Base-by-base conservation (phyloP, 345 rosid species). In the Dovyalis caffra region DNA sequence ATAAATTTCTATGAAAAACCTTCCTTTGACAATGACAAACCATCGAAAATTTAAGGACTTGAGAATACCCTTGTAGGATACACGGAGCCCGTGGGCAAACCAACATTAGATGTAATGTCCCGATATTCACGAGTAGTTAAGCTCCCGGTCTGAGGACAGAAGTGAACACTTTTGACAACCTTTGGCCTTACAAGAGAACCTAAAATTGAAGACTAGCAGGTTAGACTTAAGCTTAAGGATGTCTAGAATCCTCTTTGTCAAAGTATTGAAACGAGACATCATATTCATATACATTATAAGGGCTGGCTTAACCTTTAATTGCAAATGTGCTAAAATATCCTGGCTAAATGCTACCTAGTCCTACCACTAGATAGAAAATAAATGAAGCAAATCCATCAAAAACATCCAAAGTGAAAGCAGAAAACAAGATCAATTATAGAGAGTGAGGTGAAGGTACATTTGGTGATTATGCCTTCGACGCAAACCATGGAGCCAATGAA, bases 131-230 rank as follows among this genome's bases (percentile, higher is more conserved):
- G 92, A 45, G 84, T 78, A 16, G 91, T 91, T 76, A 93, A 89
- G 70, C 76, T 84, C 33, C 90, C 90, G 25, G 97, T 89, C 60
- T 87, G 60, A 74, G 97, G 98, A 77, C 99, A 95, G 83, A 87
- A 95, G 79, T 93, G 99, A 61, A 93, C 98, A 29, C 99, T 95
- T 85, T 87, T 95, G 58, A 95, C 97, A 78, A 95, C 99, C 80
- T 95, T 95, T 40, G 99, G 99, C 85, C 99, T 90, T 49, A 95
- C 99, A 71, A 95, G 95, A 73, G 99, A 95, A 82, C 99, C 99
- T 95, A 80, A 74, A 77, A n/a, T 40, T 37, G 51, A 25, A 65
- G 20, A 1, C 1, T 38, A 57, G 20, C 21, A 15, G 74, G 76
- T 68, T 43, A 43, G 47, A 14, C 14, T 43, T 4, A 43, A 43